Percentiles rank a stretch among this genome's conserved stretches.
These are phyloP conservation scores for Coriolopsis trogii DNA, from an alignment of 1,284 basidiomycete genomes.

Conservation along the genomic window DNA sequence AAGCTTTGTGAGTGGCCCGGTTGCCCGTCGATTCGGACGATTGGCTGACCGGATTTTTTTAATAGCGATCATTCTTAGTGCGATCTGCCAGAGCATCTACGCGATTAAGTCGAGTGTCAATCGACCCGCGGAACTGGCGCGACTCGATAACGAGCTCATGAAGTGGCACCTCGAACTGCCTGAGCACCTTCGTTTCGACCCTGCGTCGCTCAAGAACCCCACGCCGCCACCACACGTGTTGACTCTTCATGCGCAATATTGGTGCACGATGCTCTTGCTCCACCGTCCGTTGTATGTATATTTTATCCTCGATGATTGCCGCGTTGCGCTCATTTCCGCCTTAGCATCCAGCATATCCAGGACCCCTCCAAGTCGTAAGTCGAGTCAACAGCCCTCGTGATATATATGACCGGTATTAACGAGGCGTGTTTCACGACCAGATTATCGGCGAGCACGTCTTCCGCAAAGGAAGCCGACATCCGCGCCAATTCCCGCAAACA, in stretches of 20 bases:
- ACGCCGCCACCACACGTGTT: constrained; percentile 65
- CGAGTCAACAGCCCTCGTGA: neutral
- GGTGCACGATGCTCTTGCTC: constrained; percentile 78
- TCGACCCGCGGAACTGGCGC: constrained; percentile 58
- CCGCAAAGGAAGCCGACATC: constrained; percentile 49
- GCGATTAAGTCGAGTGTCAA: constrained; percentile 61
- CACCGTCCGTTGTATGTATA: constrained; percentile 80
- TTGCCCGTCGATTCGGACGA: neutral
- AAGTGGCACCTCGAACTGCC: constrained; percentile 81
- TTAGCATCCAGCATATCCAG: constrained; percentile 26
- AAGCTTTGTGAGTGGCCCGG: constrained; percentile 58
- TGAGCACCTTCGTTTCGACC: constrained; percentile 66
- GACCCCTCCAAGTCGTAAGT: constrained; percentile 28
- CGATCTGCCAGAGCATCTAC: constrained; percentile 76
- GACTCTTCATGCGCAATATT: constrained; percentile 85
- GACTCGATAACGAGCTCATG: constrained; percentile 70
- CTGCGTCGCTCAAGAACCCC: constrained; percentile 44
- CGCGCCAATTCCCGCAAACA: constrained; percentile 62
- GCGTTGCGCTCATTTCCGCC: neutral
- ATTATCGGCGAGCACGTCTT: constrained; percentile 22
- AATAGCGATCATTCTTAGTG: constrained; percentile 63
- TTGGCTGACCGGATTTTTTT: neutral
- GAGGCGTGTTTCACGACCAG: neutral
- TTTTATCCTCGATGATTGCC: neutral
- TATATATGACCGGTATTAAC: neutral